Base-by-base conservation (phyloP, 2,329 filamentous ascomycete species). In the Verticillium nonalfalfae region DNA sequence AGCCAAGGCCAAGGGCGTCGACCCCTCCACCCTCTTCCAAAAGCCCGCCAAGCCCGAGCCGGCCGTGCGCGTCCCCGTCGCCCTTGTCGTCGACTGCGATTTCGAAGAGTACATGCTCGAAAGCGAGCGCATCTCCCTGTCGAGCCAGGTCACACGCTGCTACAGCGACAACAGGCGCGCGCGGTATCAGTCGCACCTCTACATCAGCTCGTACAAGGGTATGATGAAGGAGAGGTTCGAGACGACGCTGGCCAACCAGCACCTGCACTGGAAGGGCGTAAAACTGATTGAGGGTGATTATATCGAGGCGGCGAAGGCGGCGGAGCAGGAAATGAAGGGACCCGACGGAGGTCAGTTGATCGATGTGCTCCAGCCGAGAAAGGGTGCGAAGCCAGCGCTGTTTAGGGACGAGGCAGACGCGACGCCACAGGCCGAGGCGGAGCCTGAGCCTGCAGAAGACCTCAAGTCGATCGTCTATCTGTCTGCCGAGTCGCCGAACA, bases 31-130 rank as follows among this genome's bases (percentile, higher is more conserved):
- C 7, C 69, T 73, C 2, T 66, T 70, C 38, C 72, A 71, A 56
- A 69, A 68, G 52, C 65, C 63, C 66, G 68, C 65, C 68, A 64
- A 60, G 65, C 59, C 56, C 66, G 63, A n/a, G 56, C 33, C n/a
- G 40, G 69, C 75, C 54, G 77, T 80, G 57, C 84, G 86, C 61
- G 82, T 96, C 0, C 93, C 93, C 1, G 78, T 98, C 26, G 85
- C 91, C 0, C 79, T 99, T 66, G 81, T 99, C 62, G 79, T 99
- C 65, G 95, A 99, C 77, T 98, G 94, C 76, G 87, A 90, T 66
- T 99, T 96, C 72, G 93, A 99, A 73, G 81, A 90, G 52, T 84
- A 93, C 70, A 99, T 99, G 95, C 82, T 82, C 58, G 90, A 94
- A 40, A 89, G 90, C 67, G 95, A 99, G 76, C 80, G 90, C 35